Conservation (phyloP, 345 rosid species). For the Murraya koenigii region DNA sequence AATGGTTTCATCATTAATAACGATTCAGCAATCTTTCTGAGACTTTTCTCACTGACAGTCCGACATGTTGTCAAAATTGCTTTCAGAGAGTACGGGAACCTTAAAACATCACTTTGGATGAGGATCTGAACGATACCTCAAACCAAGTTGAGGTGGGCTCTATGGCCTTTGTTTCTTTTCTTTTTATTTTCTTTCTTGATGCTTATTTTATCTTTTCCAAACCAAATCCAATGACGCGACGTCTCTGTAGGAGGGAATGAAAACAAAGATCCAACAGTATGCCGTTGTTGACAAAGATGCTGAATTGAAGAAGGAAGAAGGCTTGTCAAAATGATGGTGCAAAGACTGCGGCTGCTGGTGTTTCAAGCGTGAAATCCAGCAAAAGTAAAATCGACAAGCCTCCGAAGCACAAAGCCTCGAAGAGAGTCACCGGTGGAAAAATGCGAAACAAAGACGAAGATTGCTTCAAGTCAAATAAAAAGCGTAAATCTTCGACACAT, state of each 20-base stretch:
- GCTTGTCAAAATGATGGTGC: constrained; percentile 59
- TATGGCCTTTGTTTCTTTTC: neutral
- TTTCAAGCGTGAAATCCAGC: constrained; percentile 61
- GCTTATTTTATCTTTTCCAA: neutral
- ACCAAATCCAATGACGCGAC: neutral
- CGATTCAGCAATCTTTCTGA: no score
- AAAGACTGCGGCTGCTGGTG: constrained; percentile 52
- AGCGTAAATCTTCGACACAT: constrained; percentile 37
- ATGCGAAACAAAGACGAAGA: constrained; percentile 51
- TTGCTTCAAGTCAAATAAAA: constrained; percentile 48
- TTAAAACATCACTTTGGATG: constrained; percentile 59
- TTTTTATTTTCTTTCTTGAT: neutral
- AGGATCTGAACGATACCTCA: constrained; percentile 86
- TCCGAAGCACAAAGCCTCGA: constrained; percentile 34
- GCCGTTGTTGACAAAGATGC: no score
- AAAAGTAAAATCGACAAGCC: constrained; percentile 35
- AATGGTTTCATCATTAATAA: no score
- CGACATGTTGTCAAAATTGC: no score
- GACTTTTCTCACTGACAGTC: no score
- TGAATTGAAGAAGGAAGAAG: constrained; percentile 57
- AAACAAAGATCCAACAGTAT: no score
- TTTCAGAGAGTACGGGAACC: no score
- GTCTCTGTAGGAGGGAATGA: constrained; percentile 60
- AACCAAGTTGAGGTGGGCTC: constrained; percentile 69
- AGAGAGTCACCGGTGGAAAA: constrained; percentile 41